These are phyloP conservation scores for Globisporangium nagaii DNA, from an alignment of 352 stramenopile species.

Conservation along the genomic window DNA sequence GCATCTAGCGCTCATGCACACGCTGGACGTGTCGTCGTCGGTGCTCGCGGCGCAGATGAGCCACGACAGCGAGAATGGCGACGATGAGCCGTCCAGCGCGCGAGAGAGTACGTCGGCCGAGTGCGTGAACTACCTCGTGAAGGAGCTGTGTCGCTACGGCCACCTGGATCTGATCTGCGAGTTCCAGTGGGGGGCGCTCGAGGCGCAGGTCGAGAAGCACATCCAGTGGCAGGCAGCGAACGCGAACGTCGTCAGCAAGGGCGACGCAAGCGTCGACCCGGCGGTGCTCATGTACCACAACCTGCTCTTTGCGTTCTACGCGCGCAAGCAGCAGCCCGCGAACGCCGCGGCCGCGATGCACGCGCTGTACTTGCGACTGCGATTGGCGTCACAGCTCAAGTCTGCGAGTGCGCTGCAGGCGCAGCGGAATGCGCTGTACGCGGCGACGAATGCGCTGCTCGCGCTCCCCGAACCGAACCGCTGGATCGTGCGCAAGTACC, in stretches of 20 bases:
- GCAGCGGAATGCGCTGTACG: constrained; percentile 61
- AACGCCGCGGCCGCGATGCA: constrained; percentile 63
- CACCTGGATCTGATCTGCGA: constrained; percentile 69
- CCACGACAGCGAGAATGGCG: constrained; percentile 5
- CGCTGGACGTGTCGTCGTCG: constrained; percentile 33
- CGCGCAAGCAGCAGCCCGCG: constrained; percentile 49
- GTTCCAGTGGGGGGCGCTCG: constrained; percentile 57
- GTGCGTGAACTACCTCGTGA: constrained; percentile 69
- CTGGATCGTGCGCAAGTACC: constrained; percentile 70
- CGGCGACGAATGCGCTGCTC: constrained; percentile 37
- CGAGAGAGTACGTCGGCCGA: constrained; percentile 49
- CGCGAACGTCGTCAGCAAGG: constrained; percentile 39
- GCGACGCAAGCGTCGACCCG: constrained; percentile 25
- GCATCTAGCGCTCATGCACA: constrained; percentile 71
- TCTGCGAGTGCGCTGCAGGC: constrained; percentile 34
- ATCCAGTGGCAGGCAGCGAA: constrained; percentile 73
- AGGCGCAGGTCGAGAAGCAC: constrained; percentile 60
- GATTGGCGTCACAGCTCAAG: constrained; percentile 29
- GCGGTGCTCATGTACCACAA: constrained; percentile 55
- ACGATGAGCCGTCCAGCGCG: constrained; percentile 7
- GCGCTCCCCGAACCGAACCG: constrained; percentile 36
- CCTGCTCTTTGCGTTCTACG: constrained; percentile 68
- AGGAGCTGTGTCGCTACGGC: constrained; percentile 61
- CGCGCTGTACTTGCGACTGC: constrained; percentile 41
- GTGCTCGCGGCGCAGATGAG: constrained; percentile 1